Conservation (phyloP, 1,284 basidiomycete genomes). For the Malassezia nana region DNA sequence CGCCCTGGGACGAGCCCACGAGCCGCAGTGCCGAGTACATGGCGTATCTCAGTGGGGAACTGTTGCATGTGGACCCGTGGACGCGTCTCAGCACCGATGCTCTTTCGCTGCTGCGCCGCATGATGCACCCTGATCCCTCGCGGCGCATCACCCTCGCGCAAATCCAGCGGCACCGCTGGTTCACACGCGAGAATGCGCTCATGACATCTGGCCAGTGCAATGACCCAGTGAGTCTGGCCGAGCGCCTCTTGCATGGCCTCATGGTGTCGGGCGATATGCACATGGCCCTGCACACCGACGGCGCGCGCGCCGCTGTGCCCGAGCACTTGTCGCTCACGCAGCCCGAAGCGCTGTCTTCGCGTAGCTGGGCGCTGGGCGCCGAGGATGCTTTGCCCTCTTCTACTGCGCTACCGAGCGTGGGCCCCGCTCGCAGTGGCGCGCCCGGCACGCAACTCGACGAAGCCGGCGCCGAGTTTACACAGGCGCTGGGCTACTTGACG, state of each 20-base stretch:
- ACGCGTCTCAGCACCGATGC: constrained; percentile 58
- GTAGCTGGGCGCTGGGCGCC: constrained; percentile 20
- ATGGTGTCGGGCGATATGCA: constrained; percentile 43
- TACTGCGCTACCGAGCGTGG: constrained; percentile 28
- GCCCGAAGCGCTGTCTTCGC: constrained; percentile 31
- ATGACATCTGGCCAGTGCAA: constrained; percentile 37
- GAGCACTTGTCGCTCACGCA: constrained; percentile 44
- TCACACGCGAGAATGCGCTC: constrained; percentile 34
- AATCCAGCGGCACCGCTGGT: constrained; percentile 46
- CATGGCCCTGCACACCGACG: constrained; percentile 39
- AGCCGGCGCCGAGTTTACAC: constrained; percentile 26
- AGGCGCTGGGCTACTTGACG: constrained; percentile 34
- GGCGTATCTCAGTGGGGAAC: constrained; percentile 64
- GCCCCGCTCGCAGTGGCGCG: constrained; percentile 3
- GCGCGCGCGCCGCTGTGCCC: constrained; percentile 38
- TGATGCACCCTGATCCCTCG: constrained; percentile 39
- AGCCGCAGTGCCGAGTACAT: constrained; percentile 65
- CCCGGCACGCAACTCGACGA: constrained; percentile 10
- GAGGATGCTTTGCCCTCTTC: constrained; percentile 25
- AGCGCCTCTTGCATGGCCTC: constrained; percentile 43
- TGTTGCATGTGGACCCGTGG: constrained; percentile 69
- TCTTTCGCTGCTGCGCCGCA: constrained; percentile 47
- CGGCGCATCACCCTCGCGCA: constrained; percentile 30
- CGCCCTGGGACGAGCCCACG: constrained; percentile 95
- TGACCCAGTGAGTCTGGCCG: constrained; percentile 44